Conservation (phyloP, 164 flowering plant genomes). For the Sextonia rubra region DNA sequence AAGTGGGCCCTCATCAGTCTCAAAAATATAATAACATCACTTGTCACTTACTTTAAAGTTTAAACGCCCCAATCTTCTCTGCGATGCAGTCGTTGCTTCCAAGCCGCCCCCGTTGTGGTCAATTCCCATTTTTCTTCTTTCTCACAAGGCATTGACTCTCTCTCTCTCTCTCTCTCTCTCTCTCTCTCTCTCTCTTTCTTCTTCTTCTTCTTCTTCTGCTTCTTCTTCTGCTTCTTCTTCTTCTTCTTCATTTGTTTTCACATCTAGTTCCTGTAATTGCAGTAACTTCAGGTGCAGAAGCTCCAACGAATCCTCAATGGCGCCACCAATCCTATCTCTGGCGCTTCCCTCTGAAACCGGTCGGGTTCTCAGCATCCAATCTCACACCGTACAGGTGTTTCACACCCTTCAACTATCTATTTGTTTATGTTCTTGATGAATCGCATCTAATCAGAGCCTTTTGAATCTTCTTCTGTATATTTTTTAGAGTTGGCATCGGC, state of each 20-base stretch:
- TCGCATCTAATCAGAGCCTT: too few species aligned
- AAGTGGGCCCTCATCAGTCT: too few species aligned
- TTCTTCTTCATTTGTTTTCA: not conserved
- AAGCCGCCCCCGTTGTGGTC: too few species aligned
- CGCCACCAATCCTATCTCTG: conserved; percentile 69
- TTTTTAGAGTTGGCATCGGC: too few species aligned
- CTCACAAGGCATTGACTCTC: not conserved
- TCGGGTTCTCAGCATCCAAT: conserved; percentile 96
- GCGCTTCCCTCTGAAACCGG: conserved; percentile 90
- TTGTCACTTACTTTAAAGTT: too few species aligned
- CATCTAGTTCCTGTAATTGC: not conserved
- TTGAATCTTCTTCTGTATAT: too few species aligned
- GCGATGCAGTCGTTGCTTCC: too few species aligned
- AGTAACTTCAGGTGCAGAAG: not conserved
- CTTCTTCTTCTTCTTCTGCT: not conserved
- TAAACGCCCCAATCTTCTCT: too few species aligned
- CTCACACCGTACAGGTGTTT: conserved; percentile 94
- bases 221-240: not conserved
- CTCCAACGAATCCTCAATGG: conserved; percentile 2
- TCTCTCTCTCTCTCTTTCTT: not conserved
- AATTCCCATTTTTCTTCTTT: not conserved
- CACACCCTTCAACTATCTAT: not conserved
- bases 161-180: conserved; percentile 1
- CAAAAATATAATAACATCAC: too few species aligned
- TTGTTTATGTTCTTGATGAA: too few species aligned